phyloP scores from a whole-genome alignment of 2,329 filamentous ascomycete genomes.

The Lithohypha guttulata region DNA sequence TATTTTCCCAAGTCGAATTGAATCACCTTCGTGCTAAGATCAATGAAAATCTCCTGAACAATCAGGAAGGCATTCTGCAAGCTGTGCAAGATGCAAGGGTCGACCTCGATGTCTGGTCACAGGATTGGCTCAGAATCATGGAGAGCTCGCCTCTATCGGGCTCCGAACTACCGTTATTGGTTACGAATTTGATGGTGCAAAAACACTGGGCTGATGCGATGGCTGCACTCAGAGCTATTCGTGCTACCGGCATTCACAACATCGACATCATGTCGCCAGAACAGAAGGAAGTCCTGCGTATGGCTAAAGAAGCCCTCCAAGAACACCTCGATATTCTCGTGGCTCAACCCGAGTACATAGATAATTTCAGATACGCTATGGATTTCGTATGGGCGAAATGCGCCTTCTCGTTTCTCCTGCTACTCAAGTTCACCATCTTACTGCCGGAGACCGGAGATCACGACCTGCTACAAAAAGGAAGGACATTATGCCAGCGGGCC shows the following conservation, averaged over 20 bases:
- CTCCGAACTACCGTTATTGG: slow-evolving; percentile 29
- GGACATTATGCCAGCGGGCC: slow-evolving; percentile 35
- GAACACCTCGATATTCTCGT: slow-evolving; percentile 42
- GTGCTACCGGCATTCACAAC: slow-evolving; percentile 40
- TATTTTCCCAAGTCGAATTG: slow-evolving; percentile 43
- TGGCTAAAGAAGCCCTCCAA: slow-evolving; percentile 42
- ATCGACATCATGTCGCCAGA: slow-evolving; percentile 40
- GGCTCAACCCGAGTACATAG: slow-evolving; percentile 39
- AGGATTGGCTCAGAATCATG: slow-evolving; percentile 20
- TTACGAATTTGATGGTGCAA: slow-evolving; percentile 41
- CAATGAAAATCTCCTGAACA: slow-evolving; percentile 28
- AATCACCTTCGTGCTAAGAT: slow-evolving; percentile 22
- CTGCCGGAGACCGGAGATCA: slow-evolving; percentile 31
- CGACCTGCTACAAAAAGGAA: slow-evolving; percentile 34
- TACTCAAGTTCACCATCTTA: slow-evolving; percentile 43
- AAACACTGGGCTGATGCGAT: slow-evolving; percentile 45
- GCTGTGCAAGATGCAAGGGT: slow-evolving; percentile 37
- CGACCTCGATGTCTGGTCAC: slow-evolving; percentile 39
- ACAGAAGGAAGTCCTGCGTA: slow-evolving; percentile 39
- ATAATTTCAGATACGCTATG: slow-evolving; percentile 43
- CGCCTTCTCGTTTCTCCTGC: slow-evolving; percentile 46
- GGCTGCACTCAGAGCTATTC: slow-evolving; percentile 41
- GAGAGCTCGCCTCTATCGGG: slow-evolving; percentile 23
- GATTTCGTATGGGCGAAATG: slow-evolving; percentile 51
- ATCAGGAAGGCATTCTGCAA: slow-evolving; percentile 30